Conservation (phyloP, 306 rosid genomes). For the Casuarina glauca region DNA sequence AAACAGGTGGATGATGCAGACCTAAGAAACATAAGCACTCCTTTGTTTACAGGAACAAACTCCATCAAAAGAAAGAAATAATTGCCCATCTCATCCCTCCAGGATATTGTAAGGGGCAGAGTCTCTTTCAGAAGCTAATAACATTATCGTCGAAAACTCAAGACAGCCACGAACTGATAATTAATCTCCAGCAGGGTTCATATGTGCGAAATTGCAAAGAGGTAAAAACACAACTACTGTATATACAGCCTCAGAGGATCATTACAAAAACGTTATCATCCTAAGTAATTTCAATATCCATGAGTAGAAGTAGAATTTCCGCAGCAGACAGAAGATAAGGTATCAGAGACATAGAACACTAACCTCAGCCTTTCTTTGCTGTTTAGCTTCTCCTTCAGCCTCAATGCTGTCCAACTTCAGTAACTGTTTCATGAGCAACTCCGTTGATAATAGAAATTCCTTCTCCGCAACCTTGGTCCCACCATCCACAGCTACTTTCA, state of each 20-base stretch:
- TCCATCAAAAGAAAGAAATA: not conserved
- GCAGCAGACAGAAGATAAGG: conserved; percentile 11
- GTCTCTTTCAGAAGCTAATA: not conserved
- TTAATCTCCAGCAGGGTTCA: not conserved
- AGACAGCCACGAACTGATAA: not conserved
- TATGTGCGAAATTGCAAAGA: not conserved
- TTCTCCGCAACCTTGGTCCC: conserved; percentile 76
- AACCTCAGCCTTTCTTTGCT: conserved; percentile 93
- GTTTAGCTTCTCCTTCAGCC: conserved; percentile 83
- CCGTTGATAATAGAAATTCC: conserved; percentile 63
- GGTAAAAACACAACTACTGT: not conserved
- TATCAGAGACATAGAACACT: conserved; percentile 11
- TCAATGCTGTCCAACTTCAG: conserved; percentile 77
- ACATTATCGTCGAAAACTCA: not conserved
- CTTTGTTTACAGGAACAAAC: not conserved
- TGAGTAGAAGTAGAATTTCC: conserved; percentile 6
- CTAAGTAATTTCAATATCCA: not conserved
- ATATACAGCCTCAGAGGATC: not conserved
- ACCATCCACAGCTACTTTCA: conserved; percentile 63
- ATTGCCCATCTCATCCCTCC: not conserved
- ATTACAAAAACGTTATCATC: not conserved
- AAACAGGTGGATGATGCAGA: not conserved
- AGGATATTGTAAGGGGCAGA: not conserved
- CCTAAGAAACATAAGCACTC: not conserved
- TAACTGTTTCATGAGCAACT: conserved; percentile 85